Evolutionary conservation across 305 asterid genomes (phyloP), one percentile per base, ranked within the genome.

Genomic region (Fraxinus baroniana): DNA sequence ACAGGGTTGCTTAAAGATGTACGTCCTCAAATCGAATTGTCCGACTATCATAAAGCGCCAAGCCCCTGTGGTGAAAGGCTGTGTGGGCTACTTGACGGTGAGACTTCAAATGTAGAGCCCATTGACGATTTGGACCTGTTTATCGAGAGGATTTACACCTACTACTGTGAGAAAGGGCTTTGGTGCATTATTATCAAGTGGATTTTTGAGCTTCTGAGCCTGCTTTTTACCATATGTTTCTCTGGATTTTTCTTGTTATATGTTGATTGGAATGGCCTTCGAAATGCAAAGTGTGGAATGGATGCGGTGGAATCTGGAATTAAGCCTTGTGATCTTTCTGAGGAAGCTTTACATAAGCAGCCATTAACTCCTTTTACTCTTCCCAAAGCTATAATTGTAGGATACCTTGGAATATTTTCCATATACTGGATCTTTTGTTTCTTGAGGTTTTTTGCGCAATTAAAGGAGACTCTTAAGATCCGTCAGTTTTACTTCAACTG

Each of bases 251-350:
- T 96, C 82, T 82, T 94, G 81, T 91, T 97, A 76, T 91, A 83
- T 84, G 97, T 97, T 80, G 97, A 97, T 84, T 97, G 99, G 99
- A 91, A 89, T 87, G 98, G 99, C 78, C 95, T 97, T 68, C 92
- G 95, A 78, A 92, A 85, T 85, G 98, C 98, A 17, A 93, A 97
- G 84, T 97, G 99, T 93, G 99, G 99, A 80, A 96, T 96, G 98
- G 95, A 91, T 91, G 99, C 99, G 0, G 97, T 96, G 78, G 99
- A 94, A 87, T 95, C 98, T 85, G 99, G 99, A 83, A 92, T 88
- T 41, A 94, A 89, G 84, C 99, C 95, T 4, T 97, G 99, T 41
- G 98, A 94, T 87, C 85, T 97, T 83, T 88, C 98, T 33, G 89
- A 91, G 87, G 99, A 97, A 84, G 99, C 98, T 80, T 93, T 97